phyloP scores from a whole-genome alignment of 768 basidiomycete species.

The Sarcodon sp. region DNA sequence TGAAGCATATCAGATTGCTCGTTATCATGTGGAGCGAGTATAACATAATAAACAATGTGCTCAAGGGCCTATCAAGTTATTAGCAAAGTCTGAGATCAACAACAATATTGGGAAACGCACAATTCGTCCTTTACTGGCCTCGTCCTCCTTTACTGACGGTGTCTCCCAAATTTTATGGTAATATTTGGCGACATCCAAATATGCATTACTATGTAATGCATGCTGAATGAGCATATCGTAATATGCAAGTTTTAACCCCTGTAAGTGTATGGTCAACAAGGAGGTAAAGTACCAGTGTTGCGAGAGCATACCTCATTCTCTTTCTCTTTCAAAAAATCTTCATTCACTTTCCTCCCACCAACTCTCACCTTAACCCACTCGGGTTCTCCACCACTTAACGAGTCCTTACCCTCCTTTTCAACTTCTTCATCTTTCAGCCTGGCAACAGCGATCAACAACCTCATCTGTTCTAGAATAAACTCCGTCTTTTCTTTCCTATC shows the following conservation, averaged over 20 bases:
- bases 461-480: constrained; percentile 97
- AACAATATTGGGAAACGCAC: constrained; percentile 20
- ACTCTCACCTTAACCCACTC: constrained; percentile 93
- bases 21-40: constrained; percentile 89
- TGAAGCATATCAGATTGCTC: constrained; percentile 97
- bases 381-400: constrained; percentile 58
- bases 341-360: constrained; percentile 88
- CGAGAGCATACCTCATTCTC: constrained; percentile 63
- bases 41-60: constrained; percentile 89
- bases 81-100: not conserved
- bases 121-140: constrained; percentile 49
- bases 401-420: constrained; percentile 39
- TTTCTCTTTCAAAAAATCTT: constrained; percentile 80
- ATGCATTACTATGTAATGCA: constrained; percentile 71
- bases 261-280: constrained; percentile 1
- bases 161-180: constrained; percentile 98
- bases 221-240: constrained; percentile 97
- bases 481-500: constrained; percentile 96
- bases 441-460: constrained; percentile 70
- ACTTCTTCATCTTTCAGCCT: constrained; percentile 60
- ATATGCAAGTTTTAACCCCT: constrained; percentile 94
- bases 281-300: constrained; percentile 3
- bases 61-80: constrained; percentile 59
- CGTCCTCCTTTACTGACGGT: constrained; percentile 82
- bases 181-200: constrained; percentile 90